Evolutionary conservation across 352 stramenopile genomes (phyloP).

Genomic region (Aphanomyces cochlioides): DNA sequence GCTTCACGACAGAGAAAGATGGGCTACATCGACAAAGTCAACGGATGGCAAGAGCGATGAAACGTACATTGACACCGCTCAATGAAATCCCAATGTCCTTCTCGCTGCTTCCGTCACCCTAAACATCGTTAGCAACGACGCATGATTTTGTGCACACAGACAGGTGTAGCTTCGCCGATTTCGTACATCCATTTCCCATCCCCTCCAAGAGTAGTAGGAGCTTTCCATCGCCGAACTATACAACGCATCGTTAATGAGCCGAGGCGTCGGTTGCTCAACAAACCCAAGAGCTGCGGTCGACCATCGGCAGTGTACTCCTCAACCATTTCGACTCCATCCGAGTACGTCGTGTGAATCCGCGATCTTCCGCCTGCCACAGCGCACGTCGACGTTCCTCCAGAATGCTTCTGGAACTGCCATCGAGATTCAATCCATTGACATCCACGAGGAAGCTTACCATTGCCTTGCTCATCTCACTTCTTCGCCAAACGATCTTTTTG

Average conservation of each 20-base stretch:
- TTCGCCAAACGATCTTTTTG: too few relatives aligned
- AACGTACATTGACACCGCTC: constrained; percentile 12
- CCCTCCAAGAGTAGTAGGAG: constrained; percentile 13
- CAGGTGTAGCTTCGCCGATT: constrained; percentile 15
- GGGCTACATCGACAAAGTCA: constrained; percentile 1
- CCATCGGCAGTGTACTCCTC: constrained; percentile 21
- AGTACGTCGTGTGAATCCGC: constrained; percentile 27
- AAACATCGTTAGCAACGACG: background rate
- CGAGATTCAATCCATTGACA: background rate
- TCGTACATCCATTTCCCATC: constrained; percentile 28
- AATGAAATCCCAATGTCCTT: constrained; percentile 27
- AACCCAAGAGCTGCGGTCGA: constrained; percentile 17
- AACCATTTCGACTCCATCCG: constrained; percentile 27
- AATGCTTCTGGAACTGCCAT: constrained; percentile 5
- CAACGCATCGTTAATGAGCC: background rate
- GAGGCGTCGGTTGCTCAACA: background rate
- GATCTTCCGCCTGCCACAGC: constrained; percentile 10
- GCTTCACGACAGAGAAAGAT: constrained; percentile 26
- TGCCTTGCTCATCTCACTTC: background rate
- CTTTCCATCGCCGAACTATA: constrained; percentile 27
- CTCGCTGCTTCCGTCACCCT: background rate
- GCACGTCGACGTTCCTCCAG: constrained; percentile 12
- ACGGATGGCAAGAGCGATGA: too few relatives aligned
- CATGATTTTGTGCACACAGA: background rate
- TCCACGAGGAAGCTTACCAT: background rate